phyloP scores from a whole-genome alignment of 164 flowering plant genomes.

The Liquidambar formosana region DNA sequence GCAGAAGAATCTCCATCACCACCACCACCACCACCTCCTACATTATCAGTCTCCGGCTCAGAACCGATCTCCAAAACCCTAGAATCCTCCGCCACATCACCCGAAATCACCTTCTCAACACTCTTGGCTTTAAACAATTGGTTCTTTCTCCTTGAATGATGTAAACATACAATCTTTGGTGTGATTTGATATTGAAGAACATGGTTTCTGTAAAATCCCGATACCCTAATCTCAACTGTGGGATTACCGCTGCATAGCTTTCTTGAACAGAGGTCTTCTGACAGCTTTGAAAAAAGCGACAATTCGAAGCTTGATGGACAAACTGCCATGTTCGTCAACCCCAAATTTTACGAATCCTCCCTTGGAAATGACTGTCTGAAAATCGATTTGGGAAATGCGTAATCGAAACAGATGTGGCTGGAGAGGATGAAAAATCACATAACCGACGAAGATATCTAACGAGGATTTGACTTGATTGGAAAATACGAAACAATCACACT shows the following conservation, averaged over 20 bases:
- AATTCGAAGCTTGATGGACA: background rate
- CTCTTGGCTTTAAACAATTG: background rate
- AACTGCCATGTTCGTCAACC: background rate
- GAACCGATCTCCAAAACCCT: background rate
- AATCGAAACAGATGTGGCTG: background rate
- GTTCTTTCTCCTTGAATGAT: background rate
- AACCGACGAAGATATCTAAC: no score
- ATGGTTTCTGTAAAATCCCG: background rate
- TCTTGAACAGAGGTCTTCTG: background rate
- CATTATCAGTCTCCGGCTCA: slow-evolving; percentile 23
- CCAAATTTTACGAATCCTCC: background rate
- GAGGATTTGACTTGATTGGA: no score
- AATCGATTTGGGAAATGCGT: background rate
- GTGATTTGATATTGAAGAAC: background rate
- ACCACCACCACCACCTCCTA: slow-evolving; percentile 26
- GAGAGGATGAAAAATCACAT: no score
- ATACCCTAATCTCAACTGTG: background rate
- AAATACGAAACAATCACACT: no score
- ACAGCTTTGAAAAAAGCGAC: background rate
- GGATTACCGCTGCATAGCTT: background rate
- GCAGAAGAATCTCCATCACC: no score
- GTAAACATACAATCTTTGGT: background rate
- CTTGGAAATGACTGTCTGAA: background rate
- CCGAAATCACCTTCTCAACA: background rate
- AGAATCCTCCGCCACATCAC: background rate